Evolutionary conservation across 2,329 filamentous ascomycete genomes (phyloP).

Genomic region (Tolypocladium pustulatum): DNA sequence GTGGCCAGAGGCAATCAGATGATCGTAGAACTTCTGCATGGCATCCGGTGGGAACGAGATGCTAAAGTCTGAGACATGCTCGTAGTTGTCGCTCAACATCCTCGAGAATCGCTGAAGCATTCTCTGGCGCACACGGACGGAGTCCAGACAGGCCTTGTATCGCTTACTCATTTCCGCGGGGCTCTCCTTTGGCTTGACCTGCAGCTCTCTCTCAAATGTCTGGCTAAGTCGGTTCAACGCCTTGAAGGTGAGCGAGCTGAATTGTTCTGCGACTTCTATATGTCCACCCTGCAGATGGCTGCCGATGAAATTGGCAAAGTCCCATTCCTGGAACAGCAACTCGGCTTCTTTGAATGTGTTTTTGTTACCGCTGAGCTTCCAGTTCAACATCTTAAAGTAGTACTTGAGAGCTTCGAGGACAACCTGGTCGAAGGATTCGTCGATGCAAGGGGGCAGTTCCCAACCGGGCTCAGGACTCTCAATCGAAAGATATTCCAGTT

Average conservation of each 20-base stretch:
- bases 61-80: constrained; percentile 93
- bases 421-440: constrained; percentile 88
- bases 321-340: constrained; percentile 95
- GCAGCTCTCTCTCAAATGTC: constrained; percentile 86
- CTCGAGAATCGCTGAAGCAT: constrained; percentile 94
- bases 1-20: constrained; percentile 72
- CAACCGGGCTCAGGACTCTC: constrained; percentile 83
- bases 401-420: constrained; percentile 91
- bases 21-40: constrained; percentile 68
- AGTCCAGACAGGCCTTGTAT: constrained; percentile 92
- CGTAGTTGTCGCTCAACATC: constrained; percentile 84
- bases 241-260: constrained; percentile 87
- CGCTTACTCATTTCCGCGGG: constrained; percentile 88
- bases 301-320: constrained; percentile 89
- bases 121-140: constrained; percentile 87
- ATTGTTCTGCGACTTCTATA: constrained; percentile 95
- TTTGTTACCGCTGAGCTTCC: constrained; percentile 94
- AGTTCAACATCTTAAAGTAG: constrained; percentile 98
- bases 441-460: constrained; percentile 92
- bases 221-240: constrained; percentile 77
- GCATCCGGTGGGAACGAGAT: constrained; percentile 60
- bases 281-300: constrained; percentile 86
- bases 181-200: constrained; percentile 73
- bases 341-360: constrained; percentile 99
- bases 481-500: constrained; percentile 75